Evolutionary conservation across 495 filamentous ascomycete genomes (phyloP).

Genomic region (Cryomyces antarcticus): DNA sequence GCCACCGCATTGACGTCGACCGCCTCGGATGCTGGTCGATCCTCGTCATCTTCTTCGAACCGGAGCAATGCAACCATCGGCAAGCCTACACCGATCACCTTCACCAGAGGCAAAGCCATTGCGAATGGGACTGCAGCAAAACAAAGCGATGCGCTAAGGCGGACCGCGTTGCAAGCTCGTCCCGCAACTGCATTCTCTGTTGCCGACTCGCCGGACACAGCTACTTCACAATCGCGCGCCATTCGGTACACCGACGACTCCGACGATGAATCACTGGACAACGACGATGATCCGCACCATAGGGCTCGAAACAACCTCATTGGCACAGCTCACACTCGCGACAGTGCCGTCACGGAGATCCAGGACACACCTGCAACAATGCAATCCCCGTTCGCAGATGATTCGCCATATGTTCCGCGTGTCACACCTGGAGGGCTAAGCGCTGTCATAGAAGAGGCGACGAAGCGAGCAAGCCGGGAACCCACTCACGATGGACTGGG

Average conservation of each 20-base stretch:
- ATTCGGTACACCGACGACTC: conserved; percentile 2
- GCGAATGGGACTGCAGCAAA: no score
- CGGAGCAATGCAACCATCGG: conserved; percentile 13
- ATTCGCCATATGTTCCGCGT: background rate
- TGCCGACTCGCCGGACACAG: conserved; percentile 4
- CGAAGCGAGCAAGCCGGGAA: background rate
- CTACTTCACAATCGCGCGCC: conserved; percentile 9
- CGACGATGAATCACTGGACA: conserved; percentile 11
- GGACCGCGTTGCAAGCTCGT: conserved; percentile 3
- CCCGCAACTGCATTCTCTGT: conserved; percentile 10
- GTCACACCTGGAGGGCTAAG: background rate
- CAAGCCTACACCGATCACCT: conserved; percentile 12
- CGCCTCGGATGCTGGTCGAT: background rate
- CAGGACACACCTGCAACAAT: conserved; percentile 6
- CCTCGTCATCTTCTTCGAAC: conserved; percentile 4
- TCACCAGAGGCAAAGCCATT: conserved; percentile 7
- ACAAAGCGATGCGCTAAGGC: background rate
- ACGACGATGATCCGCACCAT: conserved; percentile 9
- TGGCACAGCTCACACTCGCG: conserved; percentile 1
- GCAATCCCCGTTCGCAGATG: conserved; percentile 11
- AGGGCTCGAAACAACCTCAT: conserved; percentile 4
- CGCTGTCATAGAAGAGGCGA: background rate
- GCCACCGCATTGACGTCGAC: background rate
- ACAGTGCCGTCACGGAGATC: conserved; percentile 11
- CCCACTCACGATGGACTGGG: background rate